Conservation (phyloP, 106 monocot genomes). For the Narthecium ossifragum region DNA sequence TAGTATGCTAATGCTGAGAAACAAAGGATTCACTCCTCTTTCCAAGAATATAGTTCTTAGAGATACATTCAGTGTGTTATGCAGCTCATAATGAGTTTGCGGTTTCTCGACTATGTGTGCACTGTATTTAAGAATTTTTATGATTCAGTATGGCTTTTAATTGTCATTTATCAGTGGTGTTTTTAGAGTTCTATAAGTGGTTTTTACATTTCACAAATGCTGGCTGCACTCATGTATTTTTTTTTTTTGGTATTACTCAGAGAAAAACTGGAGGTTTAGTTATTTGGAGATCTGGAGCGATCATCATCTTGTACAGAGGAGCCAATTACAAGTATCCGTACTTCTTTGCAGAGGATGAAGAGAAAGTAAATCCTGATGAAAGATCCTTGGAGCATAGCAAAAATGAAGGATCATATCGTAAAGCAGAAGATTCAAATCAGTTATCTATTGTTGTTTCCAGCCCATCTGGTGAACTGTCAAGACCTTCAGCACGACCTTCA, state of each 20-base stretch:
- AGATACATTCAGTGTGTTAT: no score
- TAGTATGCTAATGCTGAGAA: no score
- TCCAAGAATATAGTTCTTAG: no score
- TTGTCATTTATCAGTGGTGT: no score
- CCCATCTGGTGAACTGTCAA: conserved; percentile 9
- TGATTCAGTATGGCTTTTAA: no score
- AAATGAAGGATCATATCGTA: conserved; percentile 5
- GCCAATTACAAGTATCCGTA: conserved; percentile 82
- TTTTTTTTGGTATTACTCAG: conserved; percentile 28
- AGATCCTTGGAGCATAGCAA: conserved; percentile 9
- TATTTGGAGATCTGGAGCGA: conserved; percentile 94
- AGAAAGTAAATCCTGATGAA: conserved; percentile 4
- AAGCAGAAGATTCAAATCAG: conserved; percentile 18
- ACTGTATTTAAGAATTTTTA: no score
- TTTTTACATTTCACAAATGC: no score
- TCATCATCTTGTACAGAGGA: conserved; percentile 86
- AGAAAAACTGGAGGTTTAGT: conserved; percentile 98
- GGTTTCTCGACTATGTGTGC: no score
- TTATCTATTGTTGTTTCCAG: conserved; percentile 2
- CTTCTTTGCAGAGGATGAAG: conserved; percentile 23
- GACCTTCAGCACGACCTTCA: conserved; percentile 10
- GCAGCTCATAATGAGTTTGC: no score
- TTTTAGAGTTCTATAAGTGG: no score
- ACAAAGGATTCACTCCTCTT: no score
- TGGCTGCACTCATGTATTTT: no score